These are phyloP conservation scores for Paraconiothyrium brasiliense DNA, from an alignment of 2,329 filamentous ascomycete genomes.

Conservation along the genomic window DNA sequence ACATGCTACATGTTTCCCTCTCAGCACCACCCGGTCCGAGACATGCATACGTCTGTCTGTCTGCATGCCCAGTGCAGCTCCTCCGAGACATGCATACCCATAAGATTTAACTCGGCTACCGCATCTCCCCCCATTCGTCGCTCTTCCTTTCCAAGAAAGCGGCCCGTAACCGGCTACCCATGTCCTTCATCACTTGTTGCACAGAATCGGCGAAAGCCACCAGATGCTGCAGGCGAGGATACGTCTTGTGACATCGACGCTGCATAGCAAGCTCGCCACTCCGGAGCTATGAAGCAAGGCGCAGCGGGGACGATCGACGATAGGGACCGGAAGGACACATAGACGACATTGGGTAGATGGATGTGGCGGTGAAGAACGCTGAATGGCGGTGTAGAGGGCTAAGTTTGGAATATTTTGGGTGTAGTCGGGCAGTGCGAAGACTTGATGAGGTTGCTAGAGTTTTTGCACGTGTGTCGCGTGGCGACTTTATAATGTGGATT, in stretches of 20 bases:
- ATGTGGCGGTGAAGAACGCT: conserved; percentile 25
- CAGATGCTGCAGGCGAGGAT: background rate
- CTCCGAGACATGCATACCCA: background rate
- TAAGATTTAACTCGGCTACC: background rate
- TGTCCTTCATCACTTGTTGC: background rate
- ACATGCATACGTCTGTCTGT: background rate
- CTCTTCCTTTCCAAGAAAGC: too few relatives aligned
- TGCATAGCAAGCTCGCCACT: background rate
- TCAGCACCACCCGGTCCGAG: background rate
- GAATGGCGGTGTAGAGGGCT: conserved; percentile 25
- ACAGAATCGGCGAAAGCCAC: background rate
- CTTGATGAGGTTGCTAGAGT: background rate
- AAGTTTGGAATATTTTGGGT: background rate
- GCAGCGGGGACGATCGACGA: background rate
- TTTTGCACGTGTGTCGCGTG: too few relatives aligned
- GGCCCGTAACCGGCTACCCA: background rate
- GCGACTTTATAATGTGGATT: too few relatives aligned
- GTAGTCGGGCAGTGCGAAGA: background rate
- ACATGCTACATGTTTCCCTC: background rate
- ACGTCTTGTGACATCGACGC: background rate
- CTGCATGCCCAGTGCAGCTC: background rate
- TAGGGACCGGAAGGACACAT: background rate
- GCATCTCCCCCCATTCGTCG: background rate
- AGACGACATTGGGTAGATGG: background rate
- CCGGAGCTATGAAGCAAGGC: background rate